These are phyloP conservation scores for Lichtheimia hyalospora DNA, from an alignment of 371 early-diverging fungal genomes.

Conservation along the genomic window DNA sequence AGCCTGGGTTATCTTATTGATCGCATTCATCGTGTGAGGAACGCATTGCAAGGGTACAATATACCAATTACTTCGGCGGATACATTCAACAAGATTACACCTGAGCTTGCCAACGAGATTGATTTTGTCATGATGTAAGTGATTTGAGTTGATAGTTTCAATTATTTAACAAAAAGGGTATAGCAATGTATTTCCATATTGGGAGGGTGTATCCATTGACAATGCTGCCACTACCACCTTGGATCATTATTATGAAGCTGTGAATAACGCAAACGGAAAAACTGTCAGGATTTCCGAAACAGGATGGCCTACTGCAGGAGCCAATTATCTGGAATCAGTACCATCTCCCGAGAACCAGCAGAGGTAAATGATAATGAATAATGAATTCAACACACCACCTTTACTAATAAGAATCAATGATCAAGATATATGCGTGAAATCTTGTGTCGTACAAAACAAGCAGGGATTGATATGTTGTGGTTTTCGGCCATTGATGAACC, in stretches of 20 bases:
- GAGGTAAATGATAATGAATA: conserved; percentile 20
- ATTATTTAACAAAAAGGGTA: not conserved
- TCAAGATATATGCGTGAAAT: conserved; percentile 28
- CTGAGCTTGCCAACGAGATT: conserved; percentile 46
- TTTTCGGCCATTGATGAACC: conserved; percentile 64
- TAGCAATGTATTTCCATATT: conserved; percentile 65
- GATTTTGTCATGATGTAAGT: conserved; percentile 58
- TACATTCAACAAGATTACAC: conserved; percentile 51
- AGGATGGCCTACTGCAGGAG: conserved; percentile 65
- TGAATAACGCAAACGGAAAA: conserved; percentile 44
- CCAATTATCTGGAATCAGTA: conserved; percentile 42
- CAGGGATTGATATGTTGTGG: conserved; percentile 51
- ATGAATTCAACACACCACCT: not conserved
- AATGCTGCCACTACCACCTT: conserved; percentile 43
- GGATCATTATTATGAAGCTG: conserved; percentile 45
- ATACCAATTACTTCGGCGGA: conserved; percentile 53
- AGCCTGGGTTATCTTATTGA: conserved; percentile 28
- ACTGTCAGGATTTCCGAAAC: conserved; percentile 61
- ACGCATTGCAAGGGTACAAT: conserved; percentile 20
- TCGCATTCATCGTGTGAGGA: conserved; percentile 29
- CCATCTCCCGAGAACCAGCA: conserved; percentile 53
- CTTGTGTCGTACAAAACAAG: conserved; percentile 46
- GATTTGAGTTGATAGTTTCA: not conserved
- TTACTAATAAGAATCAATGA: not conserved
- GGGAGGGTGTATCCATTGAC: conserved; percentile 59